Evolutionary conservation across 2,329 filamentous ascomycete genomes (phyloP), one percentile per base, ranked within the genome.

Genomic region (Penicillium sp.): DNA sequence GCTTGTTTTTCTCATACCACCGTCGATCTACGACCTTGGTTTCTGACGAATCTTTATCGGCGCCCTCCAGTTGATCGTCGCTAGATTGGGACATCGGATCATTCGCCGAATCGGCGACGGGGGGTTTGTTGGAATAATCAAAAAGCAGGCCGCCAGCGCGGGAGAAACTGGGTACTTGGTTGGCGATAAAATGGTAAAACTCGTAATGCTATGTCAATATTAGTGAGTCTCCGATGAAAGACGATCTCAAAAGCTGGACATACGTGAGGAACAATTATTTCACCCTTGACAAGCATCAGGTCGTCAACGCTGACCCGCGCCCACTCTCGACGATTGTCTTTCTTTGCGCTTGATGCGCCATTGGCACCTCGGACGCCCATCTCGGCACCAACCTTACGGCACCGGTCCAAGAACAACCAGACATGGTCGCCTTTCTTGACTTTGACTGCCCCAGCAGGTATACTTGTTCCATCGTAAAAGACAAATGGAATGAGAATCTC

Each of bases 1-100:
- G 94, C 75, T 97, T 99, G 72, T 97, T 97, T 67, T 87, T 84
- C 78, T 97, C 91, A 71, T 97, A 99, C 94, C 94, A 99, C 56
- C 94, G 81, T 56, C 94, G 83, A 76, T 99, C 93, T 4, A 99
- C 93, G 3, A 99, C 92, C 70, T 97, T 97, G 3, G 93, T 97
- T 58, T 89, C 75, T 3, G 82, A 82, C 0, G 92, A 86, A 64
- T 97, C 92, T 58, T 94, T 89, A 38, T 80, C 74, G 26, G 81
- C 85, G 13, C 93, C 93, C 75, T 97, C 93, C 11, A 87, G 81
- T 49, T 80, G 79, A 36, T 74, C 76, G 43, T 85, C 77, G 44
- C 81, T 78, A 13, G 78, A 72, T 3, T 78, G 70, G 6, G 76
- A 70, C 4, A 78, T 69, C 3, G 68, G 66, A 51, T 81, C 72